Base-by-base conservation (phyloP, 1,284 basidiomycete genomes). In the Anthracocystis setariae region DNA sequence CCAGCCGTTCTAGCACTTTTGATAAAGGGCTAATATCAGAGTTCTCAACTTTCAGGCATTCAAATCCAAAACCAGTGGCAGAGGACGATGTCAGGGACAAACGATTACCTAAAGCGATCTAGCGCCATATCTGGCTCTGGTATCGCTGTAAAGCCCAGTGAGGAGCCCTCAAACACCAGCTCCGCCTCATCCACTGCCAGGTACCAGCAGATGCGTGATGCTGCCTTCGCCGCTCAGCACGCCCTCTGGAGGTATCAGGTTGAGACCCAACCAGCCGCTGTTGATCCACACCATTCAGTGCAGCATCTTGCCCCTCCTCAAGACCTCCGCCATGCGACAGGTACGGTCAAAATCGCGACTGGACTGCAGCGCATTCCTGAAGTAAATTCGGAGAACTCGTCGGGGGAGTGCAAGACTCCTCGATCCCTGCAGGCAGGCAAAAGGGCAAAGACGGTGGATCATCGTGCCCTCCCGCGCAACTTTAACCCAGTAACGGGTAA, bases 401-500 rank as follows among this genome's bases (percentile, higher is more conserved):
- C 58, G 3, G 53, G 58, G 1, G 58, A 61, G 33, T 18, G 58
- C 42, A 3, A 24, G 51, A 13, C 51, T 37, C 58, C 64, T 1
- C 23, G 32, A 17, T 45, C 53, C 2, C 58, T 60, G 12, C 46
- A 53, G 29, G 23, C 24, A 0, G 64, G 64, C 8, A 53, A 20
- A 13, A 20, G 39, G 7, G 57, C 69, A n/a, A 46, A 55, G 37
- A 53, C 54, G n/a, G 55, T 54, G 9, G 24, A 70, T 24, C 53
- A 57, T 9, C 58, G 65, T 25, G 57, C 62, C 1, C 57, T 69
- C 23, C 55, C 66, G 20, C 39, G 70, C n/a, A 61, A 64, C 32
- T 64, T 67, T 23, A 58, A 76, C 29, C 66, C 71, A 8, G 52
- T 66, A 1, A 76, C 67, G 7, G 65, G 60, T 13, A 58, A 54